Evolutionary conservation across 2,329 filamentous ascomycete genomes (phyloP).

Genomic region (Zymoseptoria crescenta): DNA sequence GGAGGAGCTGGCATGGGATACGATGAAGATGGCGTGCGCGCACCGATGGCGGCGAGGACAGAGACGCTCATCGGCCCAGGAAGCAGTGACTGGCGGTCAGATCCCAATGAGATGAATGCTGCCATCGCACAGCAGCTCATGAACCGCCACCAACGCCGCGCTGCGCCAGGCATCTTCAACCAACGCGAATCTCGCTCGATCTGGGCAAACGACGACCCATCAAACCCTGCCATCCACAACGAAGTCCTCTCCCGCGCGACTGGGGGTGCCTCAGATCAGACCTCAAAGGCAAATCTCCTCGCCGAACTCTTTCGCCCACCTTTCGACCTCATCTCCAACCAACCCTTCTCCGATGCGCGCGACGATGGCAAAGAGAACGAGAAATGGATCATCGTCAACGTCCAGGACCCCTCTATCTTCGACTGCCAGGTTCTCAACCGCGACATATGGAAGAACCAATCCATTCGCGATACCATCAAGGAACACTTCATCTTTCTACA

Average conservation of each 20-base stretch:
- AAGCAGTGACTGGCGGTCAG: conserved; percentile 43
- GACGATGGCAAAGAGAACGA: conserved; percentile 76
- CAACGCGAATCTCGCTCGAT: conserved; percentile 51
- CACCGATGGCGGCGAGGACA: conserved; percentile 82
- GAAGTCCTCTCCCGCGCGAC: conserved; percentile 53
- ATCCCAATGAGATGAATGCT: conserved; percentile 50
- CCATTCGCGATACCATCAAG: conserved; percentile 68
- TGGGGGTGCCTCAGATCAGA: conserved; percentile 56
- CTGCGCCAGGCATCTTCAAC: conserved; percentile 57
- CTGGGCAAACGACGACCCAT: conserved; percentile 47
- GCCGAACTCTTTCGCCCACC: conserved; percentile 90
- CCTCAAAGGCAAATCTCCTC: conserved; percentile 66
- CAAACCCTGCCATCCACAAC: conserved; percentile 43
- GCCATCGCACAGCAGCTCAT: conserved; percentile 58
- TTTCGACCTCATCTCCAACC: conserved; percentile 74
- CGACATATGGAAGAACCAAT: conserved; percentile 87
- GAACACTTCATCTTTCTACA: conserved; percentile 97
- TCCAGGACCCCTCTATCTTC: conserved; percentile 89
- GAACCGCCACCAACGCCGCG: conserved; percentile 34
- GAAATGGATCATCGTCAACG: conserved; percentile 94
- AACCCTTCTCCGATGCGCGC: conserved; percentile 77
- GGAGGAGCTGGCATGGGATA: conserved; percentile 29
- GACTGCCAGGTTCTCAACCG: conserved; percentile 90
- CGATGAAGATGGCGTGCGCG: conserved; percentile 61
- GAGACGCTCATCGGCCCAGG: conserved; percentile 80